These are phyloP conservation scores for Chaetomiaceae sp. DNA, from an alignment of 2,329 filamentous ascomycete species.

Conservation along the genomic window DNA sequence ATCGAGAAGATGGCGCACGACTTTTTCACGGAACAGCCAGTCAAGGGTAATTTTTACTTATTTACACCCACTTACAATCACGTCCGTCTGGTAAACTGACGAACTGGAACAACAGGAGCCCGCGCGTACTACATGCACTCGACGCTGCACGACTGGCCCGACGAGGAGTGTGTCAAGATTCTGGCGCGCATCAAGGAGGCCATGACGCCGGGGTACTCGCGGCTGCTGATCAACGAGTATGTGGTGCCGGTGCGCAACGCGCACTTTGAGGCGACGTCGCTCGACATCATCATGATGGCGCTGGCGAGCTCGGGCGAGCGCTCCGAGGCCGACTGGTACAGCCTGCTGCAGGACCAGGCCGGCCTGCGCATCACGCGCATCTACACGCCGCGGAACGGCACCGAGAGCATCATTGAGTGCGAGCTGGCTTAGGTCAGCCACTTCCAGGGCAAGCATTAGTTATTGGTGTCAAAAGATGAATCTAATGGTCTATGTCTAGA, in stretches of 20 bases:
- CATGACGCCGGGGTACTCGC: slow-evolving; percentile 30
- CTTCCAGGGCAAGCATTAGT: too few species aligned
- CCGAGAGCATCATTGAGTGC: too few species aligned
- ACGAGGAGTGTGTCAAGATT: slow-evolving; percentile 31
- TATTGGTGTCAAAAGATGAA: too few species aligned
- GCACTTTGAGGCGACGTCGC: slow-evolving; percentile 15
- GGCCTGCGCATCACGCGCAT: too few species aligned
- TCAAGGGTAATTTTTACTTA: too few species aligned
- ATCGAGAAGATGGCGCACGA: slow-evolving; percentile 24
- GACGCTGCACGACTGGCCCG: slow-evolving; percentile 37
- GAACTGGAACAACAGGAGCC: too few species aligned
- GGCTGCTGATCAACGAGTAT: slow-evolving; percentile 27
- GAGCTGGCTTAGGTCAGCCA: too few species aligned
- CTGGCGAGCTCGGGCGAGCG: slow-evolving; percentile 20
- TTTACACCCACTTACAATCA: too few species aligned
- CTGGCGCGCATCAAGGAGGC: slow-evolving; percentile 32
- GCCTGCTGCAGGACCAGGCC: too few species aligned
- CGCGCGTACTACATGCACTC: slow-evolving; percentile 36
- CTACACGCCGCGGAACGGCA: too few species aligned
- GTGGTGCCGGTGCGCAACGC: slow-evolving; percentile 19
- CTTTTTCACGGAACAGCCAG: slow-evolving; percentile 27
- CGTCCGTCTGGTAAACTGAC: too few species aligned
- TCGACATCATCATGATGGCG: slow-evolving; percentile 26
- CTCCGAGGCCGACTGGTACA: slow-evolving; percentile 20
- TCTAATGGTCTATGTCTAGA: too few species aligned